Base-by-base conservation (phyloP, 768 basidiomycete species). In the Xerocomus brunneocitrinus region DNA sequence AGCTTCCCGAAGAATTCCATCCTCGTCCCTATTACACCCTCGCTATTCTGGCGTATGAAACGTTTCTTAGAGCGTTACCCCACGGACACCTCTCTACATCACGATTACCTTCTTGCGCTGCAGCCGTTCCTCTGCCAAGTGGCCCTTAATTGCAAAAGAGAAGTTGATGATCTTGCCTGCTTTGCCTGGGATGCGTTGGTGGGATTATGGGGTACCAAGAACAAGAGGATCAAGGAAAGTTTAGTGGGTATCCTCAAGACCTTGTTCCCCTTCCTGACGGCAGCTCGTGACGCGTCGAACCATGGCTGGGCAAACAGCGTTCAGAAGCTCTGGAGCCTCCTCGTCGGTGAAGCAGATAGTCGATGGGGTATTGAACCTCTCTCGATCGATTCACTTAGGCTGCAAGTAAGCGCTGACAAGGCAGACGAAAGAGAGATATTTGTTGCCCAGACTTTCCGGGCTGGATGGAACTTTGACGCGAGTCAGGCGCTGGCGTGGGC, bases 401-500 rank as follows among this genome's bases (percentile, higher is more conserved):
- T 95, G 8, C 76, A 83, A 57, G 54, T 60, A 5, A 61, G 63
- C 34, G 36, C 54, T n/a, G 65, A 62, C 4, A 55, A 42, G n/a
- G 39, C 42, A 13, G 47, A 58, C 14, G 62, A 64, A 6, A 63
- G 58, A 24, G 66, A 62, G 16, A 74, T 84, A 3, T 94, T 91
- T 58, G 67, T 77, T 25, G 79, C 83, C 0, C 72, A 67, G 25
- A 88, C 88, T 1, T 91, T 91, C 66, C 74, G 84, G 49, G 78
- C 85, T 39, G 91, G 90, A 5, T 81, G 77, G 74, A 79, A 82
- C 58, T 91, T 98, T 61, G 82, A 83, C 54, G 56, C 75, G 0
- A 73, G 66, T 19, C 86, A 92, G 65, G 89, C 89, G 1, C 67
- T 89, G 31, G 76, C 84, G 0, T 97, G 94, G 94, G 79, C 83